Evolutionary conservation across 352 stramenopile species (phyloP), one percentile per base, ranked within the genome.

Genomic region (Blastocystis sp.): DNA sequence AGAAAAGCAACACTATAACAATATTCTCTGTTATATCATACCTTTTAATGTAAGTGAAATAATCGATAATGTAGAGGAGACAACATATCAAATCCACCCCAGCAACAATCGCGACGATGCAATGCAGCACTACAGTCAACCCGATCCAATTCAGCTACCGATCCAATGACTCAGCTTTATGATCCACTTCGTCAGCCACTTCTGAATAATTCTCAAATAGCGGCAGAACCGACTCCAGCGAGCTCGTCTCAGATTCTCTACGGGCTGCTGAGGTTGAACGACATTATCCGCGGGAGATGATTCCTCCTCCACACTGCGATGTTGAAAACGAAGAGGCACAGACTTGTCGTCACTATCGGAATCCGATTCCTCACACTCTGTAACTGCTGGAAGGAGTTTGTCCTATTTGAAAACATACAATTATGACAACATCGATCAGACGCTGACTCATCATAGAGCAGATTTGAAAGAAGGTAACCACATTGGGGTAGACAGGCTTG

Each of bases 391-490:
- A 59, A 59, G 50, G 20, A 59, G 50, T n/a, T 59, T 59, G 50
- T 59, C 50, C 50, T 59, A n/a, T 1, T 1, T n/a, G 50, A 34
- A 34, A 34, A 34, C 30, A 34, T 34, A 34, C 30, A 34, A 34
- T 13, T n/a, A 50, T 26, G 8, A 18, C 1, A 47, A 85, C 73
- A 55, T 85, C 50, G 37, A 85, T 53, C 2, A 85, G 26, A 34
- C 73, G 73, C 55, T 85, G 73, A 24, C 47, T 54, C 20, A 85
- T 85, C 73, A 85, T 85, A 0, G 43, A 66, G 47, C 63, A 66
- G 53, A 85, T 85, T 34, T 85, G 73, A 30, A 26, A 45, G 11
- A 85, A 53, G 11, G 73, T 85, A 30, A 85, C 73, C 30, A 85
- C 73, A 43, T 41, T 59, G 20, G 73, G 73, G 39, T 85, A 85